Evolutionary conservation across 495 filamentous ascomycete genomes (phyloP), one percentile per base, ranked within the genome.

Genomic region (Bathelium albidoporum): DNA sequence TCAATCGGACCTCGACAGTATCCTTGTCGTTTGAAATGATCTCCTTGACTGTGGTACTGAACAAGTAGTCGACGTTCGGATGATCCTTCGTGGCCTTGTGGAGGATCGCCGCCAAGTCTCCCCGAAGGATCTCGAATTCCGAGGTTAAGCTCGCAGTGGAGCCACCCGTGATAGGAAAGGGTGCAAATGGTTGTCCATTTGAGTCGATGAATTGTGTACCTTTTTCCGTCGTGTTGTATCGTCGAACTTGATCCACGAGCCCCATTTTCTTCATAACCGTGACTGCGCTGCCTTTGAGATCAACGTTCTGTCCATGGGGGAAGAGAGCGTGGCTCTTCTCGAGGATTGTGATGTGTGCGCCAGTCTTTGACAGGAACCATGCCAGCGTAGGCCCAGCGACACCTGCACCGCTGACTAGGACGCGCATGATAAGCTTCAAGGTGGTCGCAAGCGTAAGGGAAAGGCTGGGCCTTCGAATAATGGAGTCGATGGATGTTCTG

Each of bases 61-160:
- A 73, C 24, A 69, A 43, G 3, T 68, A 32, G 5, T 64, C 55
- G 31, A 65, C 32, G 28, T 32, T 31, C 18, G 44, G 44, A 49
- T 49, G 44, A n/a, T 64, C 59, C 59, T 62, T 59, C 0, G 52
- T 60, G 22, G 63, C 64, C n/a, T 71, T 62, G 2, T 64, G 52
- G 22, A 73, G 66, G 16, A 71, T 59, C 36, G 59, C 36, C 31
- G 65, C 69, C 11, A 73, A 53, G 18, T 67, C 67, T 24, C 63
- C 71, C 11, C 71, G 64, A 16, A 71, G 59, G 43, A 71, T 70
- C 58, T 73, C 71, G 52, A 59, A 69, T 55, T 71, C 69, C 16
- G 58, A 63, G 34, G 67, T 71, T 14, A 64, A n/a, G 44, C 44
- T 49, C 16, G 44, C n/a, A 49, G 36, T 7, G 36, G 36, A 41